Percentiles rank a stretch among this genome's conserved stretches.
phyloP scores from a whole-genome alignment of 768 basidiomycete species.

The Lactarius sanguifluus region DNA sequence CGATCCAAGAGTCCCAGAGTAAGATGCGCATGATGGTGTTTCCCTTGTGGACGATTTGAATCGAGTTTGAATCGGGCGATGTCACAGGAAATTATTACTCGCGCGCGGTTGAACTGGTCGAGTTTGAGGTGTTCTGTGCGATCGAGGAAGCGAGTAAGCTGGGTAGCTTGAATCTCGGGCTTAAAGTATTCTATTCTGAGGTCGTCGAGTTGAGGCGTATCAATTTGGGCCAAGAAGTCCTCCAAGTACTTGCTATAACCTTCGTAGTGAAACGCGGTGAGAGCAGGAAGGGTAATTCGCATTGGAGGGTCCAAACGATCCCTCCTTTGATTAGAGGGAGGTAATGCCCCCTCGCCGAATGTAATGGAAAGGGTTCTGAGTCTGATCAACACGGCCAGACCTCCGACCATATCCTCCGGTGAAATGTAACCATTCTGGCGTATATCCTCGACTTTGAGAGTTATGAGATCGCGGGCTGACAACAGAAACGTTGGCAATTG shows the following conservation, averaged over 20 bases:
- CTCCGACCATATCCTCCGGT: background rate
- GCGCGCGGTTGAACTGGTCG: background rate
- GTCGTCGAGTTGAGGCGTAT: background rate
- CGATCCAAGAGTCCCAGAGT: too few relatives aligned
- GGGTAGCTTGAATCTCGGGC: too few relatives aligned
- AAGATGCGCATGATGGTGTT: background rate
- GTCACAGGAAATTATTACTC: too few relatives aligned
- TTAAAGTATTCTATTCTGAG: background rate
- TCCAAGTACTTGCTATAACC: background rate
- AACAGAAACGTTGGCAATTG: background rate
- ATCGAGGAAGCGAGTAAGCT: background rate
- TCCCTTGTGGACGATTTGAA: background rate
- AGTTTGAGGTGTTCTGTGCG: background rate
- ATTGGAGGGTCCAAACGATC: background rate
- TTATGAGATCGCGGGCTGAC: background rate
- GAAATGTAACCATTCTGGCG: background rate
- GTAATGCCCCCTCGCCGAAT: background rate
- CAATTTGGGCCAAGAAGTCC: background rate
- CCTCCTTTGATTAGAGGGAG: too few relatives aligned
- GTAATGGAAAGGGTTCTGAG: background rate
- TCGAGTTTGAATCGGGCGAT: background rate
- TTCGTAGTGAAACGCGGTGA: background rate
- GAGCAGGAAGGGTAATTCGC: background rate
- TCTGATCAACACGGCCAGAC: background rate
- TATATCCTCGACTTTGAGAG: background rate